Conservation (phyloP, 345 rosid species). For the Bruguiera parviflora region DNA sequence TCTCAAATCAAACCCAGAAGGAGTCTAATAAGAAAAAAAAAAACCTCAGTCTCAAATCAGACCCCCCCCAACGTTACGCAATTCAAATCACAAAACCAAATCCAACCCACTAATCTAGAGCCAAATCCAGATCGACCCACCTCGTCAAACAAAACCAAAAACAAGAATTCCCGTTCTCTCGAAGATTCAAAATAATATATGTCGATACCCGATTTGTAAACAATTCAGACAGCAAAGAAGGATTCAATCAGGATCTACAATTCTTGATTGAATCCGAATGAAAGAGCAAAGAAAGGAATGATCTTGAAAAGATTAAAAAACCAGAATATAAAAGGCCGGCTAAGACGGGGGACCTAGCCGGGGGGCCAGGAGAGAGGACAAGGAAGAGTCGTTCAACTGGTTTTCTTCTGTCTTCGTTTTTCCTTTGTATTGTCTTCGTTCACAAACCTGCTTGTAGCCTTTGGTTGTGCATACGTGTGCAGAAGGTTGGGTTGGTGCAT, state of each 20-base stretch:
- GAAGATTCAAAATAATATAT: background rate
- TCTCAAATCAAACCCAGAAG: constrained; percentile 47
- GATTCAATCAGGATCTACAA: background rate
- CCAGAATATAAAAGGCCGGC: constrained; percentile 16
- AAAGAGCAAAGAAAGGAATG: background rate
- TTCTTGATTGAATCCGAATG: background rate
- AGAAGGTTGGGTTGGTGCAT: too few relatives aligned
- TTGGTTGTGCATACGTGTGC: too few relatives aligned
- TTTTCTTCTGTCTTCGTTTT: background rate
- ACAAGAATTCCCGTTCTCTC: constrained; percentile 14
- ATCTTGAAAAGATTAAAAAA: background rate
- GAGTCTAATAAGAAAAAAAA: background rate
- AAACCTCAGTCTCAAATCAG: constrained; percentile 16
- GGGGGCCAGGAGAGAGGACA: constrained; percentile 13
- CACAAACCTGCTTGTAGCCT: background rate
- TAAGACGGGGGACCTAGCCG: constrained; percentile 8
- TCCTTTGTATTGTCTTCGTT: background rate
- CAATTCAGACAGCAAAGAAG: background rate
- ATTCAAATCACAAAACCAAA: constrained; percentile 21
- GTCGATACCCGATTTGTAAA: constrained; percentile 15
- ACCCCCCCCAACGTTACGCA: constrained; percentile 26
- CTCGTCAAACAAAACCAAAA: constrained; percentile 16
- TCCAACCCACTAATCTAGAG: constrained; percentile 24
- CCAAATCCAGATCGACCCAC: constrained; percentile 41
- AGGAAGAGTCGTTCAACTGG: constrained; percentile 13